phyloP scores from a whole-genome alignment of 192 early-diverging fungal genomes.

The Podila epicladia region DNA sequence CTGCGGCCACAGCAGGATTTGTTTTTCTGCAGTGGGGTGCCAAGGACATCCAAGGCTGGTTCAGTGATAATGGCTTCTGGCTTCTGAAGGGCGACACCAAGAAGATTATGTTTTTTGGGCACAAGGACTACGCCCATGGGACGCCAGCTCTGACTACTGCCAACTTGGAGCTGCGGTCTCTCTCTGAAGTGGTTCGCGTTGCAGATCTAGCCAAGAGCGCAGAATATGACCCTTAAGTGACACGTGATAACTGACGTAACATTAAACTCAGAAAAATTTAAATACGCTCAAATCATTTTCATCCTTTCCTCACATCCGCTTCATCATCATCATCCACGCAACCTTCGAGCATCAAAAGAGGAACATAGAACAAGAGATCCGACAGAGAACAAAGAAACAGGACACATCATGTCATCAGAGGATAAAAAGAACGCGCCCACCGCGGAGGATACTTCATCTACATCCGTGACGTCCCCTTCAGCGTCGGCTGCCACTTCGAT shows the following conservation, averaged over 20 bases:
- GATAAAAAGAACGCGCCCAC: background rate
- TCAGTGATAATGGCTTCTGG: constrained; percentile 36
- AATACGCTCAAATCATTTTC: no score
- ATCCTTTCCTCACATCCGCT: no score
- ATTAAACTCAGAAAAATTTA: no score
- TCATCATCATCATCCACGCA: no score
- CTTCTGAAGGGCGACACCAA: constrained; percentile 8
- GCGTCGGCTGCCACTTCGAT: background rate
- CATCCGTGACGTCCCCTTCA: background rate
- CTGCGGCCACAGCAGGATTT: constrained; percentile 10
- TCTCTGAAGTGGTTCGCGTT: background rate
- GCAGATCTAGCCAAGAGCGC: no score
- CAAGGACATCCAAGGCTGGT: constrained; percentile 17
- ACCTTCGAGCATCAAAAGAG: no score
- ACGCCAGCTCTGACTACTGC: background rate
- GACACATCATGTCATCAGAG: background rate
- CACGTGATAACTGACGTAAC: no score
- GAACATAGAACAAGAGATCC: background rate
- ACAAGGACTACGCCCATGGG: background rate
- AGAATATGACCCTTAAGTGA: no score
- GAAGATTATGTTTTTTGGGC: constrained; percentile 6
- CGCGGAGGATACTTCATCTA: background rate
- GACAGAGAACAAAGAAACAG: background rate
- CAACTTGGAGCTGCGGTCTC: background rate
- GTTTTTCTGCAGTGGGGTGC: constrained; percentile 27